Percentiles rank a stretch among this genome's conserved stretches.
These are phyloP conservation scores for Tylopilus vinaceipallidus DNA, from an alignment of 768 basidiomycete species.

Conservation along the genomic window DNA sequence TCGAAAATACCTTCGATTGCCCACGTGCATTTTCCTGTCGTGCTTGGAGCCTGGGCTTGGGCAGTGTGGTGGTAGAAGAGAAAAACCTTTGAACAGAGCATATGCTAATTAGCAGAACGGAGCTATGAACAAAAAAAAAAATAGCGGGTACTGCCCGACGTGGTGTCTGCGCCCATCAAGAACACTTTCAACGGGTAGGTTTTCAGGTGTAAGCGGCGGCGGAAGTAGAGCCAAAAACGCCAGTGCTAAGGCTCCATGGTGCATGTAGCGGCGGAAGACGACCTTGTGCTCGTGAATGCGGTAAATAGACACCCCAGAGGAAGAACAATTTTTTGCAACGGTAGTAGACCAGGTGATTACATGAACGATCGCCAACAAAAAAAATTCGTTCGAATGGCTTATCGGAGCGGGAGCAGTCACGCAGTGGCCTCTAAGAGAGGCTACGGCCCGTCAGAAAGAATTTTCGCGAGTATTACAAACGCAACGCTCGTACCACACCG, in stretches of 20 bases:
- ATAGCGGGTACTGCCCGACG: too few relatives aligned
- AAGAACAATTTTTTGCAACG: not conserved
- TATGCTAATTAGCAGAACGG: too few relatives aligned
- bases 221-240: constrained; percentile 2
- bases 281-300: constrained; percentile 1
- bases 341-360: not conserved
- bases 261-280: constrained; percentile 1
- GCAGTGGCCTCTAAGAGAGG: not conserved
- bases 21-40: constrained; percentile 3
- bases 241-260: not conserved
- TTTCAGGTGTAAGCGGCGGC: not conserved
- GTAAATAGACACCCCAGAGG: constrained; percentile 1
- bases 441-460: constrained; percentile 12
- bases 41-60: constrained; percentile 5
- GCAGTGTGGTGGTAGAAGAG: too few relatives aligned
- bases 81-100: too few relatives aligned
- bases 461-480: constrained; percentile 7
- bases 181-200: too few relatives aligned
- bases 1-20: constrained; percentile 19
- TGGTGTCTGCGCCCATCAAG: too few relatives aligned
- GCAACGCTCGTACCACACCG: constrained; percentile 17
- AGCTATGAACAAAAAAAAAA: too few relatives aligned
- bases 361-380: constrained; percentile 1
- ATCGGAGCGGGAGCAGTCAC: not conserved
- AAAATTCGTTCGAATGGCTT: constrained; percentile 1